Evolutionary conservation across 2,329 filamentous ascomycete species (phyloP).

Genomic region (Xylaria sp.): DNA sequence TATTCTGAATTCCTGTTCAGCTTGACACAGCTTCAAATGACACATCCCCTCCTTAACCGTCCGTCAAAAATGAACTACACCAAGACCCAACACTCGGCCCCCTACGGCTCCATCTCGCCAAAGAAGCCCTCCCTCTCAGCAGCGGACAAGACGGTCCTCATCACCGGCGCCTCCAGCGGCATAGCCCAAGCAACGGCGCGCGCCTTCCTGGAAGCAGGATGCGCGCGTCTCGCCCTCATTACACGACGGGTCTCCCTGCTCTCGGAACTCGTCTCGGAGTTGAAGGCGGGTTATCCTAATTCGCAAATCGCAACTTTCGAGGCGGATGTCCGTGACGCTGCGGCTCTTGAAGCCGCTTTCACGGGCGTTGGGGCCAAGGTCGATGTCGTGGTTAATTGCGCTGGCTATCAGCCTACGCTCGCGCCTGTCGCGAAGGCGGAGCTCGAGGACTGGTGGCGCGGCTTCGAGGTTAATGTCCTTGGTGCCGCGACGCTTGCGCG

Average conservation of each 20-base stretch:
- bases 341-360: conserved; percentile 31
- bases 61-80: conserved; percentile 39
- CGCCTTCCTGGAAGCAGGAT: conserved; percentile 39
- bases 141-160: conserved; percentile 33
- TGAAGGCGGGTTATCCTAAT: conserved; percentile 16
- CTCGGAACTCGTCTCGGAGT: conserved; percentile 20
- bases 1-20: neutral
- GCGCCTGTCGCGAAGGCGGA: conserved; percentile 27
- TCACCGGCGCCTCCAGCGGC: conserved; percentile 38
- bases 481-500: conserved; percentile 37
- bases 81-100: conserved; percentile 37
- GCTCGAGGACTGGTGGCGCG: conserved; percentile 35
- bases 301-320: conserved; percentile 23
- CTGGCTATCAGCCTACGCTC: conserved; percentile 24
- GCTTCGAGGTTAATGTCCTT: conserved; percentile 40
- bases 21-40: neutral
- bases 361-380: conserved; percentile 14
- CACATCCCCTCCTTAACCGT: neutral
- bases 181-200: conserved; percentile 36
- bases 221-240: conserved; percentile 30
- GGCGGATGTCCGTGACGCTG: conserved; percentile 26
- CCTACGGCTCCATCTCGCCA: conserved; percentile 40
- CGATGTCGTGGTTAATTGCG: conserved; percentile 38
- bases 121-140: conserved; percentile 33
- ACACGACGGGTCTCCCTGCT: conserved; percentile 27